These are phyloP conservation scores for Amylocarpus encephaloides DNA, from an alignment of 2,329 filamentous ascomycete species.

Conservation along the genomic window DNA sequence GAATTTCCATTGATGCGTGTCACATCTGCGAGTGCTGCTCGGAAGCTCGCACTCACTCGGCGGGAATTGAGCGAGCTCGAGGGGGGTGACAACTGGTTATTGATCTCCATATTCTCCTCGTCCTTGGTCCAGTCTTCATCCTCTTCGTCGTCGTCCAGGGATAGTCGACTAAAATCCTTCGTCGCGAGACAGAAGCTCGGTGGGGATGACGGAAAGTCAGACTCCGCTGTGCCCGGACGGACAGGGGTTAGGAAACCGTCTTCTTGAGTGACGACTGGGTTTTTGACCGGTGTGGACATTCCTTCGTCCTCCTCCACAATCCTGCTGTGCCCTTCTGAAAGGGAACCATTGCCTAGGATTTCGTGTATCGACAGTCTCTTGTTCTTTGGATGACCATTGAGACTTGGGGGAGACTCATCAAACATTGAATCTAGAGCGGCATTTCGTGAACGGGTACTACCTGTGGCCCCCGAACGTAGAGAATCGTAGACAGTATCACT, in stretches of 20 bases:
- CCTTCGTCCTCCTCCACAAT: slow-evolving; percentile 60
- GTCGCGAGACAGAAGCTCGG: slow-evolving; percentile 29
- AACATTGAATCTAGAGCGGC: slow-evolving; percentile 75
- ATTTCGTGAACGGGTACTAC: slow-evolving; percentile 58
- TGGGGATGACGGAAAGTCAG: slow-evolving; percentile 26
- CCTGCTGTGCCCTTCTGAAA: slow-evolving; percentile 48
- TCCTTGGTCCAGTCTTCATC: slow-evolving; percentile 57
- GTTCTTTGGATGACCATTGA: slow-evolving; percentile 37
- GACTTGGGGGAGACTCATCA: slow-evolving; percentile 66
- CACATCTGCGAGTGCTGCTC: slow-evolving; percentile 47
- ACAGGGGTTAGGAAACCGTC: slow-evolving; percentile 18
- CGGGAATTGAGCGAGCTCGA: slow-evolving; percentile 46
- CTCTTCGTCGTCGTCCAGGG: slow-evolving; percentile 57
- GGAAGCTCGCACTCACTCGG: slow-evolving; percentile 46
- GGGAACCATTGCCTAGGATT: slow-evolving; percentile 35
- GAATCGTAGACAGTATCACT: slow-evolving; percentile 76
- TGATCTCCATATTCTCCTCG: slow-evolving; percentile 45
- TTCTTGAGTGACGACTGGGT: slow-evolving; percentile 15
- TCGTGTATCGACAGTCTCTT: slow-evolving; percentile 30
- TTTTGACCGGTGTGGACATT: slow-evolving; percentile 41
- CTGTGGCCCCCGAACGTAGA: slow-evolving; percentile 62
- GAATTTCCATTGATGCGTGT: slow-evolving; percentile 37
- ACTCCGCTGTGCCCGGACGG: slow-evolving; percentile 13
- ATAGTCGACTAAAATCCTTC: slow-evolving; percentile 43
- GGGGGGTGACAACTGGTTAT: slow-evolving; percentile 54